phyloP scores from a whole-genome alignment of 768 basidiomycete genomes.

The Russula abietina region DNA sequence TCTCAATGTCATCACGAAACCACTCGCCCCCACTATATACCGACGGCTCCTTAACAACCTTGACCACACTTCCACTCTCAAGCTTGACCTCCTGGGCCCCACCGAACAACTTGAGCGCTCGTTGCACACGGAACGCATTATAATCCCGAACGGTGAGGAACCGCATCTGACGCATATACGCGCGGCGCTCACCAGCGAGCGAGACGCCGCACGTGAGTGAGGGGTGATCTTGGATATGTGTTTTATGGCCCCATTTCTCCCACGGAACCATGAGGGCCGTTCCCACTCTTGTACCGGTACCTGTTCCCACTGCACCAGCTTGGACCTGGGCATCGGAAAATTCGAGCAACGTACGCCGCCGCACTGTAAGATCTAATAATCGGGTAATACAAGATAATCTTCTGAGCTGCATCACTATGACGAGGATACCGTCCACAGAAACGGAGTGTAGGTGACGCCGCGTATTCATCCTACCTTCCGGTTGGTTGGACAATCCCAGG shows the following conservation, averaged over 20 bases:
- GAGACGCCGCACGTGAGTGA: conserved; percentile 4
- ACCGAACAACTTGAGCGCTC: neutral
- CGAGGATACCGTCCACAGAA: conserved; percentile 8
- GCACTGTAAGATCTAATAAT: conserved; percentile 8
- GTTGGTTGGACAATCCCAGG: neutral
- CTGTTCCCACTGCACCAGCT: too few species aligned
- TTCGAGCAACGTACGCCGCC: conserved; percentile 5
- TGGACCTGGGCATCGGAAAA: neutral
- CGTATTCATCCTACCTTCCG: neutral
- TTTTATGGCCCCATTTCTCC: conserved; percentile 6
- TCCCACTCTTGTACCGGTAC: too few species aligned
- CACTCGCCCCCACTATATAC: neutral
- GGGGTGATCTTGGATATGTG: conserved; percentile 4
- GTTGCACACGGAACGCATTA: conserved; percentile 3
- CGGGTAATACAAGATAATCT: neutral
- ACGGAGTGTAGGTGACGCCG: conserved; percentile 2
- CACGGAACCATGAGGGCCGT: neutral
- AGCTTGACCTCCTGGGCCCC: neutral
- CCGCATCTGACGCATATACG: neutral
- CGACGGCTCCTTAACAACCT: neutral
- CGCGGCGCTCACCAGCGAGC: conserved; percentile 10
- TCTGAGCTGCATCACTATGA: neutral
- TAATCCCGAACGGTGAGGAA: conserved; percentile 9
- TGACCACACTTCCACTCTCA: neutral
- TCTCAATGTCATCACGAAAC: neutral